These are phyloP conservation scores for Eucalyptus erythrocorys DNA, from an alignment of 345 rosid genomes.

Conservation along the genomic window DNA sequence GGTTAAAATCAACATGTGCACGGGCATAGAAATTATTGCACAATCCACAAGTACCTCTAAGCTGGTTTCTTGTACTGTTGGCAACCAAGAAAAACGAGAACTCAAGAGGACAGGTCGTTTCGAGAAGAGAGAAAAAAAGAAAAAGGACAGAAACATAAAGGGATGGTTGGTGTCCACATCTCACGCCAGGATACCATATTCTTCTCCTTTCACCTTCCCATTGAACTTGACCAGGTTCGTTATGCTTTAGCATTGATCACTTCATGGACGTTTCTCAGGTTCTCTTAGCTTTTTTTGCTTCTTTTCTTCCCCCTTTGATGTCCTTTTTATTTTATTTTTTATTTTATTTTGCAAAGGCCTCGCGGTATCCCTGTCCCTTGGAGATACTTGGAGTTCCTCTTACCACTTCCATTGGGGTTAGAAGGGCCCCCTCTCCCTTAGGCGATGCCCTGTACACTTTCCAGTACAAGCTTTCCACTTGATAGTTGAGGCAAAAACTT, in stretches of 20 bases:
- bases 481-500: background rate
- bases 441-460: background rate
- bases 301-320: background rate
- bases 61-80: background rate
- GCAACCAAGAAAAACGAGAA: background rate
- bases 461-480: background rate
- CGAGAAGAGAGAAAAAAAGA: background rate
- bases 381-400: background rate
- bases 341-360: background rate
- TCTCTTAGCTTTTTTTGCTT: background rate
- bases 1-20: background rate
- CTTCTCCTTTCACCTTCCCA: background rate
- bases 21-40: background rate
- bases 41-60: background rate
- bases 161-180: background rate
- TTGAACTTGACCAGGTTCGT: background rate
- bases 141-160: background rate
- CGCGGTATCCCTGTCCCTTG: background rate
- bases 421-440: background rate
- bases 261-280: background rate
- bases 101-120: background rate
- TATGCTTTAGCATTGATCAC: background rate
- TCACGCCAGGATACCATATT: background rate
- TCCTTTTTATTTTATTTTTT: background rate
- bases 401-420: background rate